These are phyloP conservation scores for Isabelozyma pseudorhagii DNA, from an alignment of 805 yeast genomes.

Conservation along the genomic window DNA sequence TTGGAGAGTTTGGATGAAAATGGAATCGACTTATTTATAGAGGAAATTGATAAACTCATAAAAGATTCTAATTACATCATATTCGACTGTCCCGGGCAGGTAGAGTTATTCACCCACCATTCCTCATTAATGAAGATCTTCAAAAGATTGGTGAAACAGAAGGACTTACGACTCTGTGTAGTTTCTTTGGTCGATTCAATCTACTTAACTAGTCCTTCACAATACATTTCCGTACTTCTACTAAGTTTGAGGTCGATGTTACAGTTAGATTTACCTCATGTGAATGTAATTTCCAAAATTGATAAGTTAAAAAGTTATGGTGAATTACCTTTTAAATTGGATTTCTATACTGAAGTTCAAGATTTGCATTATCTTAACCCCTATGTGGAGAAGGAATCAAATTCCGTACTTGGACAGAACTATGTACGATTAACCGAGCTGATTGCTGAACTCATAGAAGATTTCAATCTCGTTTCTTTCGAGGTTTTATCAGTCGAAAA, in stretches of 20 bases:
- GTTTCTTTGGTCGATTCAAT: conserved; percentile 83
- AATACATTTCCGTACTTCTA: conserved; percentile 77
- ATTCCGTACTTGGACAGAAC: conserved; percentile 56
- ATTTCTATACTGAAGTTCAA: conserved; percentile 90
- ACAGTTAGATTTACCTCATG: conserved; percentile 87
- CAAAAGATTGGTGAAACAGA: conserved; percentile 48
- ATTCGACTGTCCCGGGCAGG: conserved; percentile 95
- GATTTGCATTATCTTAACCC: conserved; percentile 72
- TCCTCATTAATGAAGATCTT: conserved; percentile 69
- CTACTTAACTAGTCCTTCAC: conserved; percentile 82
- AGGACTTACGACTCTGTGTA: conserved; percentile 75
- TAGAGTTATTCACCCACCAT: conserved; percentile 90
- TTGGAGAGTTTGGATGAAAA: conserved; percentile 52
- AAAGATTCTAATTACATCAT: conserved; percentile 57
- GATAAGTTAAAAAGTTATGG: conserved; percentile 80
- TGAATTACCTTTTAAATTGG: conserved; percentile 73
- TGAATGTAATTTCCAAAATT: conserved; percentile 89
- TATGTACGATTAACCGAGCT: conserved; percentile 69
- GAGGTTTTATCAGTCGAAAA: conserved; percentile 91
- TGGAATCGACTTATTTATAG: conserved; percentile 49
- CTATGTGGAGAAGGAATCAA: conserved; percentile 66
- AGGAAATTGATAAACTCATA: conserved; percentile 55
- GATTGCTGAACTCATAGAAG: conserved; percentile 80
- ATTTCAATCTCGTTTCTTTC: conserved; percentile 81
- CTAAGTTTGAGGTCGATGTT: conserved; percentile 88